Base-by-base conservation (phyloP, 2,329 filamentous ascomycete species). In the Penicillium aurantiogriseum region DNA sequence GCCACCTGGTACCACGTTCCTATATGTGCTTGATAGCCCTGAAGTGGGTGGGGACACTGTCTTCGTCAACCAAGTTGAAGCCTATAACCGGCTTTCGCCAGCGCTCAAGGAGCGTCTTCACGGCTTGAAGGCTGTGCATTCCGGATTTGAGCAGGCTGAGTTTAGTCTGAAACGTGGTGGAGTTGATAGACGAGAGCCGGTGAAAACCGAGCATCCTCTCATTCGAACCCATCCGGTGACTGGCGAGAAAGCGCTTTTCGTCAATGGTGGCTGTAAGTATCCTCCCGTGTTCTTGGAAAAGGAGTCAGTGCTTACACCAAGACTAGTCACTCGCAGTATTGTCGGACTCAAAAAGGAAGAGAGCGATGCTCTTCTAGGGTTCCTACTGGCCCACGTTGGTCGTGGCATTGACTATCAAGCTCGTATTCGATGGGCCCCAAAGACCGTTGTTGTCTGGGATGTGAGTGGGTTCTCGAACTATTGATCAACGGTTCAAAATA, bases 1-100 rank as follows among this genome's bases (percentile, higher is more conserved):
- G 75, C 91, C 91, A 2, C 91, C 91, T 0, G 90, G 91, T n/a
- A 95, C 91, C 0, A 95, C 92, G 0, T 94, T 96, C 74, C 76
- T 96, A 35, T 95, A 94, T 70, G 81, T 92, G 53, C 82, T 96
- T 29, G 91, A 96, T 71, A 86, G 83, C 48, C 91, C 91, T 1
- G 80, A 84, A 50, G 86, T 85, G 0, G 91, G 91, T 36, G 91
- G 91, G 44, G 91, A 96, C 69, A 96, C 91, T 0, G 77, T 92
- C 3, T 96, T 95, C 66, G 85, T 83, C 38, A 88, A 93, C 70
- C 84, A 88, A 59, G 90, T 82, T 0, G 88, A 89, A 72, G 91
- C 91, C 1, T 96, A 96, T 71, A 84, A 86, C 56, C 82, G 91
- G 9, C 81, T 96, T 5, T 91, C 87, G 51, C 89, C 90, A 0